Evolutionary conservation across 2,329 filamentous ascomycete species (phyloP).

Genomic region (Karstenula rhodostoma): DNA sequence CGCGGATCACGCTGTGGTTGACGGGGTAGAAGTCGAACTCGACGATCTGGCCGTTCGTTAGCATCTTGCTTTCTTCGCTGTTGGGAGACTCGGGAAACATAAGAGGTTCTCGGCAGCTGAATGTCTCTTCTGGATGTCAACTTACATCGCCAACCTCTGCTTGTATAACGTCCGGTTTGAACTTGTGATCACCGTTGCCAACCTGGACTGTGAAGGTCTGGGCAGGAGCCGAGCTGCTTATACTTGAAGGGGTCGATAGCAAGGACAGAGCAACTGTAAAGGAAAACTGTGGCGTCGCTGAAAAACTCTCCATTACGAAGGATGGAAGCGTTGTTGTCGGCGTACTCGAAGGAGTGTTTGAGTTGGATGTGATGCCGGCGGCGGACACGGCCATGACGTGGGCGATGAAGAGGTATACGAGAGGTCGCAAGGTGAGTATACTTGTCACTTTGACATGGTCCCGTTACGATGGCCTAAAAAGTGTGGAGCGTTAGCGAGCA

Average conservation of each 20-base stretch:
- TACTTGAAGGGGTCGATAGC: slow-evolving; percentile 13
- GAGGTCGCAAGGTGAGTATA: not conserved
- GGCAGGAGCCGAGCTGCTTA: slow-evolving; percentile 24
- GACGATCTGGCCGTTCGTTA: slow-evolving; percentile 33
- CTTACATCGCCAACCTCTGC: slow-evolving; percentile 50
- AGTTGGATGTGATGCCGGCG: not conserved
- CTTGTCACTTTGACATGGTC: not conserved
- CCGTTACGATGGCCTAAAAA: not conserved
- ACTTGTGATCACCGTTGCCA: slow-evolving; percentile 48
- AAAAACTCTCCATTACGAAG: not conserved
- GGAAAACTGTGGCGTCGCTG: not conserved
- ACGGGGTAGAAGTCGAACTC: slow-evolving; percentile 53
- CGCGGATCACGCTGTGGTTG: slow-evolving; percentile 54
- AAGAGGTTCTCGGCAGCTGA: too few relatives aligned
- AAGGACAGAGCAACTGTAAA: not conserved
- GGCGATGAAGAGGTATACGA: not conserved
- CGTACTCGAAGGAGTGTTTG: not conserved
- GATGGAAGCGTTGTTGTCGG: not conserved
- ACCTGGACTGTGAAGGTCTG: slow-evolving; percentile 48
- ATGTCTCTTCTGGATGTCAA: slow-evolving; percentile 1
- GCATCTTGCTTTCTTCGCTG: not conserved
- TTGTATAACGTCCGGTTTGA: slow-evolving; percentile 48
- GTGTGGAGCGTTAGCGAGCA: not conserved
- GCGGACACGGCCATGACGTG: not conserved
- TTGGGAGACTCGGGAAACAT: not conserved